A percentile compares a stretch with the other conserved stretches of the same genome.
phyloP scores from a whole-genome alignment of 2,329 filamentous ascomycete genomes.

The Fusarium solani-melongenae region DNA sequence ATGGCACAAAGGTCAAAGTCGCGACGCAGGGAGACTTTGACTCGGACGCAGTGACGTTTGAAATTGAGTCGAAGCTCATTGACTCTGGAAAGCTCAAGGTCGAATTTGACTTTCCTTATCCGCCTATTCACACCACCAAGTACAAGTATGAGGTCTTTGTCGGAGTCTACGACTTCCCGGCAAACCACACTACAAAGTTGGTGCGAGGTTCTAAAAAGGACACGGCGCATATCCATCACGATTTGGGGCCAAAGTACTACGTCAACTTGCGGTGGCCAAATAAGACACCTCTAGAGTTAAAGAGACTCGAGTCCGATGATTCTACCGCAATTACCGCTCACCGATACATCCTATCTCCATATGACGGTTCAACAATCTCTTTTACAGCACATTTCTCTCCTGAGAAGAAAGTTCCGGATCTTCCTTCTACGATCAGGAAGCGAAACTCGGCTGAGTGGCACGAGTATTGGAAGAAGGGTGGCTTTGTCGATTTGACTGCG shows the following conservation, averaged over 20 bases:
- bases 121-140: conserved; percentile 51
- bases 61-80: conserved; percentile 51
- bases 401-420: conserved; percentile 32
- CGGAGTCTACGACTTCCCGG: conserved; percentile 52
- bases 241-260: conserved; percentile 53
- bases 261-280: conserved; percentile 51
- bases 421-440: conserved; percentile 38
- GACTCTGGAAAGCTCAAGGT: conserved; percentile 47
- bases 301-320: conserved; percentile 33
- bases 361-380: conserved; percentile 17
- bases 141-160: conserved; percentile 59
- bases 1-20: conserved; percentile 47
- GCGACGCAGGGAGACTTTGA: conserved; percentile 52
- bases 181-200: conserved; percentile 52
- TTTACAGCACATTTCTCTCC: conserved; percentile 52
- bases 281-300: conserved; percentile 24
- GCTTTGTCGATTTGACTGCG: conserved; percentile 54
- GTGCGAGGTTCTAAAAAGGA: conserved; percentile 7
- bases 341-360: conserved; percentile 46
- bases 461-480: conserved; percentile 53
- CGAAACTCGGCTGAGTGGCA: conserved; percentile 46
- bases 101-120: conserved; percentile 57
- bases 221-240: conserved; percentile 50
- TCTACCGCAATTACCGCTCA: conserved; percentile 45
- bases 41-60: conserved; percentile 51